Base-by-base conservation (phyloP, 768 basidiomycete genomes). In the Mrakia frigida region DNA sequence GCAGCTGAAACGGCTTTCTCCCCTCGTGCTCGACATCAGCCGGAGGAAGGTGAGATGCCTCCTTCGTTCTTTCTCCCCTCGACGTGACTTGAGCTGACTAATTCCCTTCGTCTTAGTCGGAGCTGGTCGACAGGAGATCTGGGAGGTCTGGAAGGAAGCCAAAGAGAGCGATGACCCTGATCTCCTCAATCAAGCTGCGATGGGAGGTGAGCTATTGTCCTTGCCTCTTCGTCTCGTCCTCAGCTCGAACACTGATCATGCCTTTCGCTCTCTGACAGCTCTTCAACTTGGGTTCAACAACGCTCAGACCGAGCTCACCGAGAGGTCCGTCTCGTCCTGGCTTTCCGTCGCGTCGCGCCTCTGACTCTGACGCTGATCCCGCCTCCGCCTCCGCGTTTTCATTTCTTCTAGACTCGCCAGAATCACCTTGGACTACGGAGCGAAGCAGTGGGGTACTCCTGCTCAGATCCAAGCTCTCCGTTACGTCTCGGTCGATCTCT, bases 131-230 rank as follows among this genome's bases (percentile, higher is more conserved):
- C 43, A 43, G n/a, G 76, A 77, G 43, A 71, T 77, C 37, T 77
- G 71, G 76, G 76, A 77, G 56, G 31, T 74, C 25, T 74, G 73
- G 73, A 65, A 74, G 43, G 73, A 74, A 50, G 73, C 56, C 23
- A 74, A 52, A n/a, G 73, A 74, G 43, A 50, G 23, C 37, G 46
- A 67, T 4, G 73, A 74, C 31, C 60, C 31, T 16, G 73, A 74
- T 28, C 35, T 74, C 25, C 41, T 68, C 28, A 37, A n/a, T 6
- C 73, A 74, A 23, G 73, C 73, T n/a, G 46, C 50, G 35, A 33
- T 68, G n/a, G 73, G 73, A 65, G 50, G 50, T 52, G 16, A 52
- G 50, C 16, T 14, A 9, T 23, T 5, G 6, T 14, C 6, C 14
- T 52, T 18, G 11, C 50, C 6, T 18, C 16, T 18, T 14, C 14